phyloP scores from a whole-genome alignment of 169 alveolate genomes.

The Cryptosporidium tyzzeri region DNA sequence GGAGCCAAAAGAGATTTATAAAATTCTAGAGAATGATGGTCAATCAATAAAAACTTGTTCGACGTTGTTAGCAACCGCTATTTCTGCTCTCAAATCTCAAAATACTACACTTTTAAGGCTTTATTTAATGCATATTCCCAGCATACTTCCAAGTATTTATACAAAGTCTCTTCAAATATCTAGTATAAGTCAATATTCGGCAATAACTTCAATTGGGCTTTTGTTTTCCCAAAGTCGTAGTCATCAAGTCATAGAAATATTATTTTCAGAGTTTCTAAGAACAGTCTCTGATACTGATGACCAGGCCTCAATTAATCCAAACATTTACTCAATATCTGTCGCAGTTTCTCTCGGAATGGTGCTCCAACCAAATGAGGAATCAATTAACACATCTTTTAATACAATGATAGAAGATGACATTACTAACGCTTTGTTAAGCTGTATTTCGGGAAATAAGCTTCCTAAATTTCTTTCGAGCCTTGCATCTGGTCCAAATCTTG shows the following conservation, averaged over 20 bases:
- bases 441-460: slow-evolving; percentile 29
- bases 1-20: slow-evolving; percentile 43
- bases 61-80: slow-evolving; percentile 45
- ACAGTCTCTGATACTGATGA: slow-evolving; percentile 58
- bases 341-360: slow-evolving; percentile 68
- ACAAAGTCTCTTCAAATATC: slow-evolving; percentile 69
- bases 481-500: slow-evolving; percentile 63
- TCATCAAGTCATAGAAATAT: slow-evolving; percentile 35
- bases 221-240: slow-evolving; percentile 59
- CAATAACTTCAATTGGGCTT: slow-evolving; percentile 51
- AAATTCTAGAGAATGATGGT: slow-evolving; percentile 53
- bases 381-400: not conserved
- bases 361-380: slow-evolving; percentile 26
- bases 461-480: slow-evolving; percentile 32
- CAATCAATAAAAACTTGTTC: slow-evolving; percentile 57
- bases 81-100: slow-evolving; percentile 59
- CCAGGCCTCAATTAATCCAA: slow-evolving; percentile 52
- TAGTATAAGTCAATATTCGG: slow-evolving; percentile 52
- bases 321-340: slow-evolving; percentile 41
- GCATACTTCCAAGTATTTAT: slow-evolving; percentile 60
- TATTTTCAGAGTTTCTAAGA: slow-evolving; percentile 48
- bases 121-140: slow-evolving; percentile 64
- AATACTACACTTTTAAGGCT: slow-evolving; percentile 28
- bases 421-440: slow-evolving; percentile 12
- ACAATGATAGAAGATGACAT: slow-evolving; percentile 4